phyloP scores from a whole-genome alignment of 2,329 filamentous ascomycete genomes.

The Trichothecium roseum region DNA sequence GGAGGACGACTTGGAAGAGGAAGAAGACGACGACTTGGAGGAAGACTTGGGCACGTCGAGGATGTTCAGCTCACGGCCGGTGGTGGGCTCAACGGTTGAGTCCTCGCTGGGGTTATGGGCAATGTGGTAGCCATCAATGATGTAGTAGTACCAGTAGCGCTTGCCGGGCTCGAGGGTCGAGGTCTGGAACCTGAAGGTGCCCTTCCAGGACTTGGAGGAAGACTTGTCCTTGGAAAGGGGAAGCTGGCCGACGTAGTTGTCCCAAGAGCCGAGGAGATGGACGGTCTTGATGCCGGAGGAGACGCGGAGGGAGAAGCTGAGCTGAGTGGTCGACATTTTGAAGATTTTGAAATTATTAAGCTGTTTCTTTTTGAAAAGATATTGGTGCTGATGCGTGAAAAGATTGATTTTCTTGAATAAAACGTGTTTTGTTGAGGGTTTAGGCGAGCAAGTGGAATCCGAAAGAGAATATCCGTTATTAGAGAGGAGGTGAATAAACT shows the following conservation, averaged over 20 bases:
- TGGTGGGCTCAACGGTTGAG: conserved; percentile 89
- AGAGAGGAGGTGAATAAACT: conserved; percentile 21
- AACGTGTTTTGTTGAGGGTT: conserved; percentile 17
- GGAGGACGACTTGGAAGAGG: conserved; percentile 34
- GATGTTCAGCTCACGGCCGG: conserved; percentile 93
- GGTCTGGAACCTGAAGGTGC: conserved; percentile 91
- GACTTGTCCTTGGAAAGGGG: conserved; percentile 82
- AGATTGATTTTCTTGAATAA: conserved; percentile 7
- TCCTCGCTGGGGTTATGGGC: conserved; percentile 89
- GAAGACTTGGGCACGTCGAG: conserved; percentile 68
- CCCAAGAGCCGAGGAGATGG: conserved; percentile 95
- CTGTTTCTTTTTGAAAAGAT: conserved; percentile 10
- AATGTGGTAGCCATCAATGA: conserved; percentile 98
- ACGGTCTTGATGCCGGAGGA: conserved; percentile 95
- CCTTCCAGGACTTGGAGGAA: conserved; percentile 85
- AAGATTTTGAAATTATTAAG: conserved; percentile 8
- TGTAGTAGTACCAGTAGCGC: conserved; percentile 99
- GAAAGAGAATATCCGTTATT: conserved; percentile 36
- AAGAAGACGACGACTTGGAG: conserved; percentile 28
- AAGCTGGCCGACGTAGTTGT: conserved; percentile 90
- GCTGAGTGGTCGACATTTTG: conserved; percentile 83
- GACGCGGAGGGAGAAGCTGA: conserved; percentile 92
- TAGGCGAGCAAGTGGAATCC: conserved; percentile 48
- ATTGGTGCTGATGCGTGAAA: conserved; percentile 6
- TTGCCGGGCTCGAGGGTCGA: conserved; percentile 76